Evolutionary conservation across 2,329 filamentous ascomycete genomes (phyloP).

Genomic region (Diaporthe sp.): DNA sequence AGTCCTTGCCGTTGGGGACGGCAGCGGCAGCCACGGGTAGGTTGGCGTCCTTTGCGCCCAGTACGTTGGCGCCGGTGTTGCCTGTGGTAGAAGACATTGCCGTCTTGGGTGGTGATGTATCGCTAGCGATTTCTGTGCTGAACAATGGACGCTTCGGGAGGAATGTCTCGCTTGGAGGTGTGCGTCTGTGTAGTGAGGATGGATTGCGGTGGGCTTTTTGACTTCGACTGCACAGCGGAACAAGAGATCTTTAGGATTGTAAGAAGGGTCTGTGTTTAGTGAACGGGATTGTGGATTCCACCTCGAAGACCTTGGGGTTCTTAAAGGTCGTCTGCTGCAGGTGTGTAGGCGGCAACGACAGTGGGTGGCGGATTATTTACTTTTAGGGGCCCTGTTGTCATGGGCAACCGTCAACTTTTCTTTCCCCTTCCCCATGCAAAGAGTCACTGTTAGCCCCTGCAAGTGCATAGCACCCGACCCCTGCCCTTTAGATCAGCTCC

Average conservation of each 20-base stretch:
- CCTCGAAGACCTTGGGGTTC: conserved; percentile 24
- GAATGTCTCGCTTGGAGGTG: conserved; percentile 1
- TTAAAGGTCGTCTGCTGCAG: conserved; percentile 10
- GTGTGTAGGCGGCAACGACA: conserved; percentile 14
- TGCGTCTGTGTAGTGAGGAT: conserved; percentile 9
- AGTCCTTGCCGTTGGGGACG: conserved; percentile 54
- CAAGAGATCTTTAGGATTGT: conserved; percentile 7
- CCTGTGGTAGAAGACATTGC: conserved; percentile 62
- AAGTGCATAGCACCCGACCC: conserved; percentile 8
- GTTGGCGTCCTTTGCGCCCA: conserved; percentile 78
- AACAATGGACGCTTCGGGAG: conserved; percentile 12
- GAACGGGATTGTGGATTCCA: not conserved
- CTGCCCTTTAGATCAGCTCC: not conserved
- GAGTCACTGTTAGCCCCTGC: conserved; percentile 7
- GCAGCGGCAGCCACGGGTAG: conserved; percentile 58
- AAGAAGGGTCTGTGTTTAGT: conserved; percentile 22
- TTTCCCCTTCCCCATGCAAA: not conserved
- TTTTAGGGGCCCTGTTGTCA: conserved; percentile 32
- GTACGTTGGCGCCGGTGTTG: conserved; percentile 61
- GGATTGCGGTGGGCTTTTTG: not conserved
- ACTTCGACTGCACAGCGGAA: conserved; percentile 5
- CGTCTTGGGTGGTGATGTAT: conserved; percentile 46
- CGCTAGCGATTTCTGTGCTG: conserved; percentile 1
- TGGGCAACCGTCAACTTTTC: conserved; percentile 37
- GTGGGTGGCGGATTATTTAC: conserved; percentile 30